These are phyloP conservation scores for Thinopyrum elongatum DNA, from an alignment of 176 grass and related monocot species.

Conservation along the genomic window DNA sequence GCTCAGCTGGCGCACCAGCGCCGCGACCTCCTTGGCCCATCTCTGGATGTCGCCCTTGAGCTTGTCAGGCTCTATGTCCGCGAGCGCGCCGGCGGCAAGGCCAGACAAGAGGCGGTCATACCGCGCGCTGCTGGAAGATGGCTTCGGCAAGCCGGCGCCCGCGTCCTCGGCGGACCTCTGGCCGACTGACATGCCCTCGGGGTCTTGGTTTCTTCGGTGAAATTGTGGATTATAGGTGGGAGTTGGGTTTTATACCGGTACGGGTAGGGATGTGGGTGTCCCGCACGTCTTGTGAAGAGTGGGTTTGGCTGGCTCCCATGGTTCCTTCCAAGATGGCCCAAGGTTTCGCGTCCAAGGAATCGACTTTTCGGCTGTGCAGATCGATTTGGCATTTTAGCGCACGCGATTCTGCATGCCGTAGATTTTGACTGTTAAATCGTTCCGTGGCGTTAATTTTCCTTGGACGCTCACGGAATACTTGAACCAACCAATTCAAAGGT, in stretches of 20 bases:
- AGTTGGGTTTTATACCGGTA: constrained; percentile 17
- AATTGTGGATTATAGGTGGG: not conserved
- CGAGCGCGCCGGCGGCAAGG: constrained; percentile 44
- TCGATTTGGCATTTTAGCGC: not conserved
- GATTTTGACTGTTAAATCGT: not conserved
- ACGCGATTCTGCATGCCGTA: not conserved
- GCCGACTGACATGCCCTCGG: constrained; percentile 18
- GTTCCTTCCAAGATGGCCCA: constrained; percentile 42
- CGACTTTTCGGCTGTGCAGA: not conserved
- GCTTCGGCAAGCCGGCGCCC: not conserved
- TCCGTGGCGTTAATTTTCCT: not conserved
- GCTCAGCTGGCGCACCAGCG: constrained; percentile 68
- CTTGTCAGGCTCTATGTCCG: constrained; percentile 61
- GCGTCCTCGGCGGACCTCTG: not conserved
- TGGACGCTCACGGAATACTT: no score
- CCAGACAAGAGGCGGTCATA: constrained; percentile 57
- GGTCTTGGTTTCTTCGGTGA: not conserved
- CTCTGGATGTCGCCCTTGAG: constrained; percentile 61
- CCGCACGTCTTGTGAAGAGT: constrained; percentile 58
- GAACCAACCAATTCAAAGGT: not conserved
- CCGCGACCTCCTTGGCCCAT: constrained; percentile 74
- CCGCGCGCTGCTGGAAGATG: not conserved
- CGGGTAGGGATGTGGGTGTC: constrained; percentile 34
- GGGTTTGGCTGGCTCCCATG: constrained; percentile 36
- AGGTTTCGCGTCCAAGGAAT: constrained; percentile 58